A percentile compares a stretch with the other conserved stretches of the same genome.
Evolutionary conservation across 2,329 filamentous ascomycete genomes (phyloP).

Genomic region (Arthroderma sp.): DNA sequence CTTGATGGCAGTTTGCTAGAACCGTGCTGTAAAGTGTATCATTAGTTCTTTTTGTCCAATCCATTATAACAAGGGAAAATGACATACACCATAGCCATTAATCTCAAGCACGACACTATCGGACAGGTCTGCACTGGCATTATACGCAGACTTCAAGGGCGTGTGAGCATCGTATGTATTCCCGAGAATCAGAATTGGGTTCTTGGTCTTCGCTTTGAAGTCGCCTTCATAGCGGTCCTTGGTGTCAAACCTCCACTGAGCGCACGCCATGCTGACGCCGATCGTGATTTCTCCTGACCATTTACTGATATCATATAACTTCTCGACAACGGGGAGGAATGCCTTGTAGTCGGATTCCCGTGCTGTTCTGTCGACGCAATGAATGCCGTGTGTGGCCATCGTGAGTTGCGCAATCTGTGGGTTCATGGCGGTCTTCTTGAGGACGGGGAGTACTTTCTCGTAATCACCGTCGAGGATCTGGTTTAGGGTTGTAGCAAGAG

Average conservation of each 20-base stretch:
- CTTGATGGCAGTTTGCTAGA: slow-evolving; percentile 18
- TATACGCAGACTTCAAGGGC: slow-evolving; percentile 14
- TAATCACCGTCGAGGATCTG: neutral
- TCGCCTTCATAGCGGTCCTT: slow-evolving; percentile 15
- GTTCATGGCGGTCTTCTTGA: neutral
- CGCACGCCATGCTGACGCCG: slow-evolving; percentile 6
- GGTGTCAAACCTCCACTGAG: slow-evolving; percentile 14
- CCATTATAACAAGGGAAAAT: neutral
- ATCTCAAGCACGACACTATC: slow-evolving; percentile 17
- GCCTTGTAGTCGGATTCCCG: neutral
- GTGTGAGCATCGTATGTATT: slow-evolving; percentile 17
- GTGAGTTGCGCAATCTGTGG: neutral
- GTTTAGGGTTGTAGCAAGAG: neutral
- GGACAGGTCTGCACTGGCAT: slow-evolving; percentile 14
- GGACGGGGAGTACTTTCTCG: neutral
- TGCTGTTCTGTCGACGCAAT: slow-evolving; percentile 4
- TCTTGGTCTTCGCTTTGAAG: slow-evolving; percentile 15
- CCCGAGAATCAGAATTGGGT: slow-evolving; percentile 17
- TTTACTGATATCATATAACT: neutral
- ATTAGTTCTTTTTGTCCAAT: neutral
- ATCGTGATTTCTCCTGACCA: slow-evolving; percentile 4
- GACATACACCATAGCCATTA: slow-evolving; percentile 13
- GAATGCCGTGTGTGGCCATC: slow-evolving; percentile 3
- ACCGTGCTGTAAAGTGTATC: slow-evolving; percentile 5
- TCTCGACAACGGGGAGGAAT: neutral